phyloP scores from a whole-genome alignment of 78 protist species.

The slime mould (Dictyostelium discoideum) region dicty_2.7 NC_007091.3:530501-531000 shows the following conservation, averaged over 20 bases:
- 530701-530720: conserved; percentile 80
- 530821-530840: background rate
- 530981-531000: background rate
- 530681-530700: conserved; percentile 70
- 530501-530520: conserved; percentile 13
- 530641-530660: background rate
- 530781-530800: background rate
- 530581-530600: conserved; percentile 57
- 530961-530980: conserved; percentile 57
- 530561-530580: conserved; percentile 32
- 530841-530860: conserved; percentile 24
- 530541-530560: conserved; percentile 45
- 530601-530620: conserved; percentile 50
- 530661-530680: background rate
- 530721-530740: background rate
- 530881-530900: conserved; percentile 43
- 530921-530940: conserved; percentile 67
- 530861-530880: conserved; percentile 32
- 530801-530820: background rate
- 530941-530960: conserved; percentile 75
- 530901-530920: conserved; percentile 48
- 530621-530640: conserved; percentile 67
- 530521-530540: conserved; percentile 53
- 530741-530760: conserved; percentile 8
- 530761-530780: background rate